Conservation (phyloP, 768 basidiomycete species). For the Trametes sanguinea region DNA sequence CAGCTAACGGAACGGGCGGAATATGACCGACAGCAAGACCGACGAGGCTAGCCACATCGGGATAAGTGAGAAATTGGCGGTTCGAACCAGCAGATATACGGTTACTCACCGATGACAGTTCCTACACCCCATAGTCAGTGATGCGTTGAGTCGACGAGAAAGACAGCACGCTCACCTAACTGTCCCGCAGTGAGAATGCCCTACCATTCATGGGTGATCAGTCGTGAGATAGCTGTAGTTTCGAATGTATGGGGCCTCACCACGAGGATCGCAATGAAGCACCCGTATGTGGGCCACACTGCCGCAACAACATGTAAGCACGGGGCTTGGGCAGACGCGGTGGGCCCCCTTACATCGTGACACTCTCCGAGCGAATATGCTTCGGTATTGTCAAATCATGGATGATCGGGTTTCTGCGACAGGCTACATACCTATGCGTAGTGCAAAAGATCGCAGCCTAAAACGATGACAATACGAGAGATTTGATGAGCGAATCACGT, state of each 20-base stretch:
- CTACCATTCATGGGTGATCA: not conserved
- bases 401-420: too few species aligned
- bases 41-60: not conserved
- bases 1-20: too few species aligned
- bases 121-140: not conserved
- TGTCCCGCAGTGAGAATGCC: slow-evolving; percentile 3
- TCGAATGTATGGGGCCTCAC: too few species aligned
- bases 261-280: not conserved
- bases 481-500: not conserved
- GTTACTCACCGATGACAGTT: not conserved
- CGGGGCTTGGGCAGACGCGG: too few species aligned
- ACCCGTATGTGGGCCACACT: slow-evolving; percentile 2
- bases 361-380: slow-evolving; percentile 3
- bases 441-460: slow-evolving; percentile 9
- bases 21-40: slow-evolving; percentile 1
- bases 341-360: not conserved
- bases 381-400: not conserved
- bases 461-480: not conserved
- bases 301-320: not conserved
- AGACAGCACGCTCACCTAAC: not conserved
- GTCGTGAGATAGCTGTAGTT: too few species aligned
- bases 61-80: too few species aligned
- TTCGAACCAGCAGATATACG: too few species aligned
- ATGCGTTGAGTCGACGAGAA: not conserved
- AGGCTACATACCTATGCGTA: not conserved